phyloP scores from a whole-genome alignment of 2,329 filamentous ascomycete genomes.

The Colletotrichum sansevieriae region DNA sequence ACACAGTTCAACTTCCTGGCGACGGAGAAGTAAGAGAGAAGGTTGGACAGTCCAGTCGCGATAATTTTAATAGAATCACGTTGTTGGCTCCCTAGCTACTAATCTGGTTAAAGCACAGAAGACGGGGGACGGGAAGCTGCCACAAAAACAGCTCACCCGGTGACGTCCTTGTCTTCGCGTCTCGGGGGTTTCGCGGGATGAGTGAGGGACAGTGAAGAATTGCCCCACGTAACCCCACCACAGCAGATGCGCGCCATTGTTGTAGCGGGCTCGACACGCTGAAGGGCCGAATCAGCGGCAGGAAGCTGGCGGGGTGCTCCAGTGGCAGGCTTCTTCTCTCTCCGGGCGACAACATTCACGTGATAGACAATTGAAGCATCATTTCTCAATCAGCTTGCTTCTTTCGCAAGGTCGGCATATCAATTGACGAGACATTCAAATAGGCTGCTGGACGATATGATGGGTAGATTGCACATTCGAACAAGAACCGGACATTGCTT shows the following conservation, averaged over 20 bases:
- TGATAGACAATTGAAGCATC: too few relatives aligned
- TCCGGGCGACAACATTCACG: too few relatives aligned
- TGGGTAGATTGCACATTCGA: background rate
- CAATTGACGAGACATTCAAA: background rate
- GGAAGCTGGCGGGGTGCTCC: constrained; percentile 30
- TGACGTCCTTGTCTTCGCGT: constrained; percentile 35
- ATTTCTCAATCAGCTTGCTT: background rate
- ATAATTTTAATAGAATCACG: constrained; percentile 32
- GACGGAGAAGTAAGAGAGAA: background rate
- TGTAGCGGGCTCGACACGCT: constrained; percentile 11
- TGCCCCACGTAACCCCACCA: constrained; percentile 40
- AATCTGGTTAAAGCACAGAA: constrained; percentile 27
- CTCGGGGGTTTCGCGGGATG: constrained; percentile 3
- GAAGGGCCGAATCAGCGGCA: constrained; percentile 23
- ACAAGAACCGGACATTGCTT: background rate
- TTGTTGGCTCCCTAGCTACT: background rate
- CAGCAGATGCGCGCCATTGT: constrained; percentile 28
- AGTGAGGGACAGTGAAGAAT: constrained; percentile 22
- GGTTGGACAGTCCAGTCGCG: background rate
- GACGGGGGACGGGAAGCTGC: constrained; percentile 21
- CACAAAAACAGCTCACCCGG: constrained; percentile 40
- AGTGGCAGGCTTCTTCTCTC: background rate
- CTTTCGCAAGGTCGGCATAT: background rate
- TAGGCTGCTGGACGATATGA: background rate
- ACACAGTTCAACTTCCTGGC: background rate